A percentile compares a stretch with the other conserved stretches of the same genome.
Conservation (phyloP, 202 grass and related monocot genomes). For the Sporobolus alterniflorus region DNA sequence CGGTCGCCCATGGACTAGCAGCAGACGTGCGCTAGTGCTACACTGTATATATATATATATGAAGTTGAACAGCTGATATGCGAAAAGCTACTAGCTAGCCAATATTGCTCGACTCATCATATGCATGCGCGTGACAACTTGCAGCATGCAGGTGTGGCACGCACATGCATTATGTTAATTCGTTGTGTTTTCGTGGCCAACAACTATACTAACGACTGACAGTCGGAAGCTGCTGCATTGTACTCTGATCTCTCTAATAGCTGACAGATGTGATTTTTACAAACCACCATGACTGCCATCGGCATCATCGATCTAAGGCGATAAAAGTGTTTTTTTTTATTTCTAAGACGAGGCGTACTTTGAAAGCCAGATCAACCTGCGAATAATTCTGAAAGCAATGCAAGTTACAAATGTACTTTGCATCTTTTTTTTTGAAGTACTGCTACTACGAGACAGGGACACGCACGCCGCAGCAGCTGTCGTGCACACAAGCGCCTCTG, state of each 20-base stretch:
- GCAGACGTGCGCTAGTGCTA: background rate
- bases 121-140: background rate
- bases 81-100: too few relatives aligned
- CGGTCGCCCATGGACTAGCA: background rate
- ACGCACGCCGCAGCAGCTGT: background rate
- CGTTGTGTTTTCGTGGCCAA: background rate
- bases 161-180: too few relatives aligned
- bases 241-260: background rate
- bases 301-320: too few relatives aligned
- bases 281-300: too few relatives aligned
- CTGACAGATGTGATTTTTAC: too few relatives aligned
- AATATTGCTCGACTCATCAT: background rate
- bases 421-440: slow-evolving; percentile 13
- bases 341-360: too few relatives aligned
- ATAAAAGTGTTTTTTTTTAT: too few relatives aligned
- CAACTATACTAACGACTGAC: background rate
- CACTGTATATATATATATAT: too few relatives aligned
- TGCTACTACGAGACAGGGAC: background rate
- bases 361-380: too few relatives aligned
- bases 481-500: background rate
- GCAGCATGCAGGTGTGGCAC: background rate
- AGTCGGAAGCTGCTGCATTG: background rate
- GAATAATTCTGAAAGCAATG: slow-evolving; percentile 10
- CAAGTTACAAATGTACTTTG: slow-evolving; percentile 13
- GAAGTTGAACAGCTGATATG: too few relatives aligned